A percentile compares a stretch with the other conserved stretches of the same genome.
phyloP scores from a whole-genome alignment of 495 filamentous ascomycete genomes.

The Parachaetomium inaequale region DNA sequence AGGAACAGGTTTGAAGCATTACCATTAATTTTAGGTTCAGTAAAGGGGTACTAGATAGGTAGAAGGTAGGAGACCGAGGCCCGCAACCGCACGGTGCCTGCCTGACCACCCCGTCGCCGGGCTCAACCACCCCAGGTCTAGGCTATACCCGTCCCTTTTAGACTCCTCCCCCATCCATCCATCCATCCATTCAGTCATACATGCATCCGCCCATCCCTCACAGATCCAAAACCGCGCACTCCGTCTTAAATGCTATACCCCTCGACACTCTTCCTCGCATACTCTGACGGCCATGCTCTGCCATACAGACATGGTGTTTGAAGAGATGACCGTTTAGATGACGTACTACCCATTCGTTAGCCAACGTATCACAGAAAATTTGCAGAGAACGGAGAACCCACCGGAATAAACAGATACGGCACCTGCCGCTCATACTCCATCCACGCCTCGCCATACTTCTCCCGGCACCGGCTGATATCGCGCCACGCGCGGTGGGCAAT shows the following conservation, averaged over 20 bases:
- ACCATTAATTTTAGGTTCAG: not conserved
- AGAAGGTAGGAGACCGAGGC: not conserved
- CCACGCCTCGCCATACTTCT: conserved; percentile 93
- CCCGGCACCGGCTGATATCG: conserved; percentile 78
- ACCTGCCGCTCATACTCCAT: conserved; percentile 80
- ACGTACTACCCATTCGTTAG: conserved; percentile 30
- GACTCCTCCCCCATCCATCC: not conserved
- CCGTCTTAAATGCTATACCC: not conserved
- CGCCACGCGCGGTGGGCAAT: conserved; percentile 83
- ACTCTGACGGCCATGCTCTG: not conserved
- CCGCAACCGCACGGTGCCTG: not conserved
- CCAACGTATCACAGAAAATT: not conserved
- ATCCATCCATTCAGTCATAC: not conserved
- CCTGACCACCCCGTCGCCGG: not conserved
- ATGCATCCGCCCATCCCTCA: not conserved
- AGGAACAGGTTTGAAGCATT: not conserved
- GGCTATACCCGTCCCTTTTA: not conserved
- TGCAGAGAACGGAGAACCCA: conserved; percentile 49
- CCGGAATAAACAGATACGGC: conserved; percentile 94
- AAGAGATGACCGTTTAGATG: conserved; percentile 19
- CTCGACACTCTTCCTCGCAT: not conserved
- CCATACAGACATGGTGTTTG: not conserved
- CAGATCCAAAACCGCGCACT: not conserved
- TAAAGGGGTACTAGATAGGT: not conserved
- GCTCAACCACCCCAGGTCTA: not conserved